A percentile compares a stretch with the other conserved stretches of the same genome.
Evolutionary conservation across 2,329 filamentous ascomycete genomes (phyloP).

Genomic region (Penicillium sp.): DNA sequence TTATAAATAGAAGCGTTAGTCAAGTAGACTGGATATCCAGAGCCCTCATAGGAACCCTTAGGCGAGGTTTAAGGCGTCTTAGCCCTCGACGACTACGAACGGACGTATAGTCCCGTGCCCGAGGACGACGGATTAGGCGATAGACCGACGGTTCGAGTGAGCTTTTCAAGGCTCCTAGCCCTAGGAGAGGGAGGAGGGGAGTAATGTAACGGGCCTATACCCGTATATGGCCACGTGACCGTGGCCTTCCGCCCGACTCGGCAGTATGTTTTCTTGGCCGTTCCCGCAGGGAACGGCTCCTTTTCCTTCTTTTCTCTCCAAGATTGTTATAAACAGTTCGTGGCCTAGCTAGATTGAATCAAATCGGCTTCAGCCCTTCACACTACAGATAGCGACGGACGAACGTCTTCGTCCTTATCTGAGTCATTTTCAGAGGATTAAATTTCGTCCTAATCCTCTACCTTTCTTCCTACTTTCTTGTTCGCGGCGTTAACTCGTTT

Average conservation of each 20-base stretch:
- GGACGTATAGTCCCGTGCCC: neutral
- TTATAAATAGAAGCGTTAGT: neutral
- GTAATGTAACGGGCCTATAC: neutral
- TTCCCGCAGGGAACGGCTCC: neutral
- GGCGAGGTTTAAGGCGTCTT: neutral
- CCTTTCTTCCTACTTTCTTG: too few relatives aligned
- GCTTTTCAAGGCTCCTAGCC: neutral
- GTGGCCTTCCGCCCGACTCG: neutral
- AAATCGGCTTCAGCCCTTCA: neutral
- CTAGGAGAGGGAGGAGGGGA: neutral
- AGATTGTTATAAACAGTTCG: too few relatives aligned
- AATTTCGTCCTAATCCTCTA: too few relatives aligned
- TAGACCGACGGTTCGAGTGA: neutral
- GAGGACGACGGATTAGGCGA: neutral
- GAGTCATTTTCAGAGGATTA: too few relatives aligned
- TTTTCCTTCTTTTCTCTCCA: neutral
- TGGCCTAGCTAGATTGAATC: neutral
- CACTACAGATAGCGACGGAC: too few relatives aligned
- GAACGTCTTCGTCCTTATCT: too few relatives aligned
- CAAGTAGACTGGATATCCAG: neutral
- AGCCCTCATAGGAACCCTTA: neutral
- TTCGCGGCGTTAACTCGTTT: too few relatives aligned
- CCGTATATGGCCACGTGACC: too few relatives aligned
- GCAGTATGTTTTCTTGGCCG: neutral
- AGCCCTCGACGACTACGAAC: neutral